Evolutionary conservation across 345 rosid species (phyloP), one percentile per base, ranked within the genome.

Genomic region (Aurinia saxatilis): DNA sequence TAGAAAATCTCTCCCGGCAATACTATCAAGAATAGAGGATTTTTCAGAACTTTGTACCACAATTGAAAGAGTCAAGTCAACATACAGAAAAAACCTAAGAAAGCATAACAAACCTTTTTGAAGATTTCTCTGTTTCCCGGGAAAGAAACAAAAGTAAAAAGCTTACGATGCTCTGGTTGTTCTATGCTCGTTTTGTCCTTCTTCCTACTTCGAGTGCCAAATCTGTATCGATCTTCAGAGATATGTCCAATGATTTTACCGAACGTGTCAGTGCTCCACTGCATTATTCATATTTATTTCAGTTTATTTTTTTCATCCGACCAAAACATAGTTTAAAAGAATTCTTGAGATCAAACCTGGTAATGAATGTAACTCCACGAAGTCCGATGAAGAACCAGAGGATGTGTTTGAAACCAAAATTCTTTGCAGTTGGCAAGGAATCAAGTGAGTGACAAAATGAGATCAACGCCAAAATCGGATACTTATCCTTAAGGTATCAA

Each of bases 191-290:
- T 54, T 87, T 93, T 0, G 95, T 87, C 4, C 97, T 87, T 74
- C 96, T 85, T 68, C 97, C 99, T n/a, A 93, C 96, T 67, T 77
- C 63, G 30, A 90, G 95, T 13, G 96, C 97, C 73, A 93, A 79
- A 47, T 90, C 97, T 23, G 84, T 87, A 50, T 90, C 99, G 6
- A 93, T 87, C 76, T 93, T 90, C 66, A 90, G 86, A 48, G 96
- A 93, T 70, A 93, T 85, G 52, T 93, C 97, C 9, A 93, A 83
- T 1, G 96, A 97, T 76, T 81, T 85, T 0, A 93, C 97, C 5
- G 96, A 93, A 78, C 90, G 97, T 1, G 99, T 93, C 52, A 93
- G 67, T 11, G 95, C 96, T 5, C 96, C 99, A n/a, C 99, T 93
- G 83, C 77, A 77, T 60, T 30, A n/a, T n/a, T n/a, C 14, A 29